phyloP scores from a whole-genome alignment of 257 asterid genomes.

The Anisodus acutangulus region DNA sequence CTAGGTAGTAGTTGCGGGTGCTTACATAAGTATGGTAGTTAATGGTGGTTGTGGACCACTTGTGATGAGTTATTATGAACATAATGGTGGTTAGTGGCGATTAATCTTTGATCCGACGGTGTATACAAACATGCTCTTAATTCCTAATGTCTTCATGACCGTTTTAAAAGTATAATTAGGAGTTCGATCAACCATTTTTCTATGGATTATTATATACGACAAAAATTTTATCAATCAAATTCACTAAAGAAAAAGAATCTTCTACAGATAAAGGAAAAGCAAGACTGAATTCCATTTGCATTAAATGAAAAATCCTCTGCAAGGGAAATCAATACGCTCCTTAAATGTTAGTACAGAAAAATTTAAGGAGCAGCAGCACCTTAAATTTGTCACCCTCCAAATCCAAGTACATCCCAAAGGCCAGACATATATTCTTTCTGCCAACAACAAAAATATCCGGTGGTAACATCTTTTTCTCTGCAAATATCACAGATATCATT shows the following conservation, averaged over 20 bases:
- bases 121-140: too few relatives aligned
- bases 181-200: not conserved
- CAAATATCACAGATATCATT: not conserved
- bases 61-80: too few relatives aligned
- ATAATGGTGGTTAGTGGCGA: too few relatives aligned
- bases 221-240: too few relatives aligned
- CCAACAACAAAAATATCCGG: not conserved
- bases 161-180: too few relatives aligned
- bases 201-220: not conserved
- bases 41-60: too few relatives aligned
- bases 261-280: too few relatives aligned
- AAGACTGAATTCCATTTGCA: not conserved
- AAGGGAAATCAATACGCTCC: not conserved
- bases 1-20: too few relatives aligned
- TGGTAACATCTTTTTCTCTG: not conserved
- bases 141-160: too few relatives aligned
- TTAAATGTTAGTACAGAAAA: not conserved
- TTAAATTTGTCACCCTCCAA: not conserved
- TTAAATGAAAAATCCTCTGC: not conserved
- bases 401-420: not conserved
- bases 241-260: too few relatives aligned
- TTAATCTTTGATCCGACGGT: too few relatives aligned
- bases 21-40: too few relatives aligned
- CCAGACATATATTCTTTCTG: slow-evolving; percentile 17
- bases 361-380: not conserved